These are phyloP conservation scores for Fusarium sp. DNA, from an alignment of 2,329 filamentous ascomycete genomes.

Conservation along the genomic window DNA sequence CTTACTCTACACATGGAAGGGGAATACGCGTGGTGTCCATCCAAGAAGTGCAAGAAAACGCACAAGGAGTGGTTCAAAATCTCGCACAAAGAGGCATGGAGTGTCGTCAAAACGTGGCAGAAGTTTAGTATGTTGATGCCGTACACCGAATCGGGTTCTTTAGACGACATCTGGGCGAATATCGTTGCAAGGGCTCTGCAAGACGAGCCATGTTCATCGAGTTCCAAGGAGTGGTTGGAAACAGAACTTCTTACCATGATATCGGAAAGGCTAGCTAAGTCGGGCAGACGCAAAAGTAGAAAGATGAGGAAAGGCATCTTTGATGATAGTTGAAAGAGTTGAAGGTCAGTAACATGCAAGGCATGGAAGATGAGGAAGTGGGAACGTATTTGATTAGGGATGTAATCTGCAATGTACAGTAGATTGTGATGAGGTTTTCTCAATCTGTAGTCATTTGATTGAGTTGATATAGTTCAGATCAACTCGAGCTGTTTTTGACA, in stretches of 20 bases:
- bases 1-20: background rate
- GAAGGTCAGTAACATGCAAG: background rate
- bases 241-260: background rate
- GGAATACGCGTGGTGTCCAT: background rate
- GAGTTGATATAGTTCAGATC: background rate
- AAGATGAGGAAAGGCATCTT: background rate
- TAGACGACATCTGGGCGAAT: background rate
- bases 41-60: fast-evolving
- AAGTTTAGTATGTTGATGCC: constrained; percentile 1
- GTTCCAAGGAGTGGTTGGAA: constrained; percentile 7
- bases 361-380: background rate
- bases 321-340: background rate
- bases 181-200: background rate
- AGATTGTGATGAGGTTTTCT: background rate
- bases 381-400: background rate
- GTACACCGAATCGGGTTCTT: background rate
- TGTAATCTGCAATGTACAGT: background rate
- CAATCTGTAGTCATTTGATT: background rate
- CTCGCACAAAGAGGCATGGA: background rate
- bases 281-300: background rate
- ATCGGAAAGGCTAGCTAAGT: background rate
- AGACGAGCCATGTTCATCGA: background rate
- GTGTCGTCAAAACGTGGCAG: background rate
- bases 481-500: background rate
- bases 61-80: constrained; percentile 29